Base-by-base conservation (phyloP, 305 asterid species). In the Fraxinus albicans region DNA sequence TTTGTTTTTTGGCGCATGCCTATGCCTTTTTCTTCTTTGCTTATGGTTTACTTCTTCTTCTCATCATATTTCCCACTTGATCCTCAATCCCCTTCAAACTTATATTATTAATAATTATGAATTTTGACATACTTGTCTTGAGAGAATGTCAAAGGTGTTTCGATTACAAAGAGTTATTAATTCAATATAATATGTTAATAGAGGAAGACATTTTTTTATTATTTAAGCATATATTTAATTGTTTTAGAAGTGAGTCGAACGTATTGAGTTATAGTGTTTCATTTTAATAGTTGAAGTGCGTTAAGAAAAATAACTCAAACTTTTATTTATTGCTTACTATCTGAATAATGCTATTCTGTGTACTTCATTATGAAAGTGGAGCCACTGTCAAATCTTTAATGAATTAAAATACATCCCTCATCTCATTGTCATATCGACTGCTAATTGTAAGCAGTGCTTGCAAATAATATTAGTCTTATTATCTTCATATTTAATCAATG, bases 21-120 rank as follows among this genome's bases (percentile, higher is more conserved):
- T 5, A 73, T 35, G 17, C 53, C 31, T 34, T 73, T 73, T 35
- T 15, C 31, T 36, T 73, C 77, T 73, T 73, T 73, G 77, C 77
- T 73, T 73, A 17, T 73, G 77, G 53, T 38, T 38, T 34, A 73
- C 77, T 73, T n/a, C 50, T 73, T 6, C 44, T 17, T 4, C 75
- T 69, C 38, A 69, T 73, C 50, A 73, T 73, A 73, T 38, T 73
- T 73, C 77, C 77, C 77, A 73, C 50, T 34, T 9, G 12, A 73
- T 34, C 34, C 29, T 65, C 73, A 65, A 60, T 21, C 31, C 73
- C 38, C 42, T 29, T 69, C 75, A 13, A 29, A 29, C 8, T 69
- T 29, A 10, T 69, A 69, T 70, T 70, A 70, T 70, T 70, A 70
- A 13, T 15, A 33, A 70, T 69, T 10, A 69, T 69, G 75, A 6